These are phyloP conservation scores for Pythium angustatum DNA, from an alignment of 352 stramenopile genomes.

Conservation along the genomic window DNA sequence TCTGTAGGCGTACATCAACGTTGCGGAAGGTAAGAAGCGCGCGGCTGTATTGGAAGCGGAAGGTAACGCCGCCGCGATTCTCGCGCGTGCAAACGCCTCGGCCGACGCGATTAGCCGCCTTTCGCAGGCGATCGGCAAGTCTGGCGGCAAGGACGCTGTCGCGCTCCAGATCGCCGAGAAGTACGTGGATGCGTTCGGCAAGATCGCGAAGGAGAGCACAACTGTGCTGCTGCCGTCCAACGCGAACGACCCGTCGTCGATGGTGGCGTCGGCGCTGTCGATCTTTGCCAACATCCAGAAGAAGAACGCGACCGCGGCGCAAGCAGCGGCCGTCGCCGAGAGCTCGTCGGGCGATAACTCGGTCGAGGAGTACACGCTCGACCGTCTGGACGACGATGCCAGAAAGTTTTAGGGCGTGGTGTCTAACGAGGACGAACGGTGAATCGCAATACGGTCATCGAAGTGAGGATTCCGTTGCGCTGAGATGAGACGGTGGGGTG, in stretches of 20 bases:
- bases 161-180: conserved; percentile 89
- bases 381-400: conserved; percentile 43
- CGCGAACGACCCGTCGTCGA: conserved; percentile 80
- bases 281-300: conserved; percentile 91
- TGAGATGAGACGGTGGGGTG: too few relatives aligned
- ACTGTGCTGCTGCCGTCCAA: conserved; percentile 84
- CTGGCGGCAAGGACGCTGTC: conserved; percentile 78
- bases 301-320: conserved; percentile 43
- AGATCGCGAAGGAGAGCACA: conserved; percentile 90
- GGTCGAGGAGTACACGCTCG: conserved; percentile 63
- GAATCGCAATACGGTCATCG: too few relatives aligned
- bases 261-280: conserved; percentile 88
- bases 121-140: conserved; percentile 63
- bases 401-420: conserved; percentile 17
- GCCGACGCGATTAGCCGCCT: conserved; percentile 78
- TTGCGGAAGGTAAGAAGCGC: conserved; percentile 90
- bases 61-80: conserved; percentile 83
- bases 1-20: conserved; percentile 82
- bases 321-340: conserved; percentile 11
- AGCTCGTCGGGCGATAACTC: conserved; percentile 26
- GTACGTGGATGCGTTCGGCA: conserved; percentile 91
- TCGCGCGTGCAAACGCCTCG: conserved; percentile 79
- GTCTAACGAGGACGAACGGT: not conserved
- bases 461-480: too few relatives aligned
- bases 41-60: conserved; percentile 84